These are phyloP conservation scores for Medicago arabica DNA, from an alignment of 306 rosid genomes.

Conservation along the genomic window DNA sequence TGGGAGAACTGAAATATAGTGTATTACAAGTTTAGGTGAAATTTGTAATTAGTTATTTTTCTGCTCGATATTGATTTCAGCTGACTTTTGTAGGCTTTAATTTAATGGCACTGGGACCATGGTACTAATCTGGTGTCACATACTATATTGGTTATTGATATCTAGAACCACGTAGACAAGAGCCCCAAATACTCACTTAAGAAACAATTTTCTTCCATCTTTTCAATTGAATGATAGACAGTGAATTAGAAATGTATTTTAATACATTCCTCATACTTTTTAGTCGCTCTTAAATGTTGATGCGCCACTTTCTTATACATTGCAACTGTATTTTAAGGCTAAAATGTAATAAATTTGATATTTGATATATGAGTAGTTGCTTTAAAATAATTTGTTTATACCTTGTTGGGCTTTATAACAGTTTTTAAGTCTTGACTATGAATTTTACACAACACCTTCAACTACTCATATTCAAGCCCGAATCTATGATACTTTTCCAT, in stretches of 20 bases:
- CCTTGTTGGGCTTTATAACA: slow-evolving; percentile 27
- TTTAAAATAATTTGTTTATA: background rate
- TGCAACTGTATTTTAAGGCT: slow-evolving; percentile 1
- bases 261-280: background rate
- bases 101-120: too few relatives aligned
- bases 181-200: too few relatives aligned
- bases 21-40: slow-evolving; percentile 43
- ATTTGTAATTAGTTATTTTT: slow-evolving; percentile 52
- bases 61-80: slow-evolving; percentile 12
- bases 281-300: background rate
- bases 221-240: background rate
- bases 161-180: background rate
- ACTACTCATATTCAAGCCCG: background rate
- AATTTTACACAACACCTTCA: slow-evolving; percentile 4
- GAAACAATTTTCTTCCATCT: too few relatives aligned
- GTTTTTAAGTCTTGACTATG: slow-evolving; percentile 13
- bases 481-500: slow-evolving; percentile 30
- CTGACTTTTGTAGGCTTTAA: too few relatives aligned
- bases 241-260: slow-evolving; percentile 1
- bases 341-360: background rate
- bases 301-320: background rate
- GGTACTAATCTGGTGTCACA: background rate
- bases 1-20: background rate
- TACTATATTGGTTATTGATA: background rate
- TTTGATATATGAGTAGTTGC: background rate